These are phyloP conservation scores for Rhododendron molle DNA, from an alignment of 148 eudicot species.

Conservation along the genomic window DNA sequence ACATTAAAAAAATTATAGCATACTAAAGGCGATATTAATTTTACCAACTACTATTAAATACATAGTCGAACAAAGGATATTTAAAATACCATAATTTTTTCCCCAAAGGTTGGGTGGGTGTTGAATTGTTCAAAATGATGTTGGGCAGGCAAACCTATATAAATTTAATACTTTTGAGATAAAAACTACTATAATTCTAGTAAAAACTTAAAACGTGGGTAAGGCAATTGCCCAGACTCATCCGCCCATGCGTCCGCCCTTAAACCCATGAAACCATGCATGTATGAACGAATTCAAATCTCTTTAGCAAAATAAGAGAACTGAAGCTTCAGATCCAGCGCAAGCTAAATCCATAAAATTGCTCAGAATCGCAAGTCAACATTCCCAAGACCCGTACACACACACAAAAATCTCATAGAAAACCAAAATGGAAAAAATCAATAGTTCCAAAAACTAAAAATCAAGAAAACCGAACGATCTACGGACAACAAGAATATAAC, in stretches of 20 bases:
- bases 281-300: not conserved
- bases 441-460: not conserved
- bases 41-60: not conserved
- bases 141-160: not conserved
- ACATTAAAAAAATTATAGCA: not conserved
- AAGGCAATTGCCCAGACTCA: not conserved
- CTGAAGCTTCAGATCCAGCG: conserved; percentile 9
- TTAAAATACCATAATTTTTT: not conserved
- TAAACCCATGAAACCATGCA: not conserved
- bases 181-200: not conserved
- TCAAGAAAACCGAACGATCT: not conserved
- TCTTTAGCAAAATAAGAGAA: not conserved
- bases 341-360: conserved; percentile 1
- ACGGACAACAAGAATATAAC: not conserved
- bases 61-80: not conserved
- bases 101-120: not conserved
- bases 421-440: not conserved
- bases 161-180: not conserved
- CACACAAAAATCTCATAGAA: not conserved
- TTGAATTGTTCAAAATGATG: not conserved
- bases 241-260: not conserved
- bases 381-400: not conserved
- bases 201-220: not conserved
- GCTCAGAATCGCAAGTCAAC: not conserved
- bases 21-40: not conserved